These are phyloP conservation scores for Fennellomyces sp. DNA, from an alignment of 371 early-diverging fungal species.

Conservation along the genomic window DNA sequence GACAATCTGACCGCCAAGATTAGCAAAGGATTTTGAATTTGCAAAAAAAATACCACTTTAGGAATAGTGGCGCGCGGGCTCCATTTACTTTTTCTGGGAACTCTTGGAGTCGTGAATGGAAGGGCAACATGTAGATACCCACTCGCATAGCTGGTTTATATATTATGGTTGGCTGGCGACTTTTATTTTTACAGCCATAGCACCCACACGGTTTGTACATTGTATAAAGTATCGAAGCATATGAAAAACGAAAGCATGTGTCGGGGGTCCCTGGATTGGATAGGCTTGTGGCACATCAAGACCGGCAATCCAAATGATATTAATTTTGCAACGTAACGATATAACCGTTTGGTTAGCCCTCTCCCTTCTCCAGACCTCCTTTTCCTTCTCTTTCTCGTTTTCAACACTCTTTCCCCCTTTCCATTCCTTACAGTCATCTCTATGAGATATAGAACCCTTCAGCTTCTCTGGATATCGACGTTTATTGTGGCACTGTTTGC, in stretches of 20 bases:
- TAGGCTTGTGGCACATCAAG: slow-evolving; percentile 8
- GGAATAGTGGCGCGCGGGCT: slow-evolving; percentile 3
- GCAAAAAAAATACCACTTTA: slow-evolving; percentile 7
- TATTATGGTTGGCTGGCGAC: too few relatives aligned
- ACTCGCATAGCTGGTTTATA: too few relatives aligned
- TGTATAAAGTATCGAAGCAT: too few relatives aligned
- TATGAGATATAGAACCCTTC: slow-evolving; percentile 9
- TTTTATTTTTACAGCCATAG: not conserved
- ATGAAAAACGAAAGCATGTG: not conserved
- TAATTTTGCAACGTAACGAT: slow-evolving; percentile 2
- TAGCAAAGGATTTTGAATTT: slow-evolving; percentile 39
- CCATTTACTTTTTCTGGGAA: too few relatives aligned
- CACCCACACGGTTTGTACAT: too few relatives aligned
- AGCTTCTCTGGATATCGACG: slow-evolving; percentile 14
- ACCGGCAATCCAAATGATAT: slow-evolving; percentile 8
- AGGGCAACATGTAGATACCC: too few relatives aligned
- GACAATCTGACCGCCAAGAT: slow-evolving; percentile 44
- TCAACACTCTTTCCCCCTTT: slow-evolving; percentile 3
- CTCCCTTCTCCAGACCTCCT: slow-evolving; percentile 5
- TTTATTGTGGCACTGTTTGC: slow-evolving; percentile 12
- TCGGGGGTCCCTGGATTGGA: not conserved
- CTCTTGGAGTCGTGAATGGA: too few relatives aligned
- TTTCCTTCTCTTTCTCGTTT: slow-evolving; percentile 6
- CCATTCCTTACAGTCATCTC: slow-evolving; percentile 4
- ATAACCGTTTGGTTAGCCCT: not conserved